Evolutionary conservation across 805 yeast genomes (phyloP).

Genomic region (Blastobotrys chiropterorum): DNA sequence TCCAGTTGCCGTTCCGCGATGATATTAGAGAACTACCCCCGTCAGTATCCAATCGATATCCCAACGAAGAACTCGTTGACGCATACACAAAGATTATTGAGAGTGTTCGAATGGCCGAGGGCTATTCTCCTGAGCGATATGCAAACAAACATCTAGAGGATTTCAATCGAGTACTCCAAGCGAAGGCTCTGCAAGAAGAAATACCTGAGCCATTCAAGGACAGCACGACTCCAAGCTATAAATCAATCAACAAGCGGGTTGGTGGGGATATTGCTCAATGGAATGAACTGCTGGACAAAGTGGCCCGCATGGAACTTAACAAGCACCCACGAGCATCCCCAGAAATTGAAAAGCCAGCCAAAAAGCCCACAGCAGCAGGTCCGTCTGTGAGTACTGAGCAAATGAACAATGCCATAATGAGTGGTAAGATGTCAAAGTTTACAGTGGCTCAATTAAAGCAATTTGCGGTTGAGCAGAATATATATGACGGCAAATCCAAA

Average conservation of each 20-base stretch:
- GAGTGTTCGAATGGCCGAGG: constrained; percentile 39
- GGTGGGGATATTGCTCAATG: constrained; percentile 15
- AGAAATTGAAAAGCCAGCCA: background rate
- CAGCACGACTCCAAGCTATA: constrained; percentile 22
- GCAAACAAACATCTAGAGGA: constrained; percentile 14
- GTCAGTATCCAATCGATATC: constrained; percentile 12
- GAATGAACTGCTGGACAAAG: constrained; percentile 2
- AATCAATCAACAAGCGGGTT: constrained; percentile 22
- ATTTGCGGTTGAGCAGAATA: constrained; percentile 4
- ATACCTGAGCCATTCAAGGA: constrained; percentile 26
- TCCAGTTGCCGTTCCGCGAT: constrained; percentile 66
- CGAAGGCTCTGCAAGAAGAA: constrained; percentile 56
- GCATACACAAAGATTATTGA: constrained; percentile 30
- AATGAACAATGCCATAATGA: background rate
- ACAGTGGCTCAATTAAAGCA: constrained; percentile 11
- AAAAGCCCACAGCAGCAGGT: background rate
- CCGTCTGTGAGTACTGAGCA: background rate
- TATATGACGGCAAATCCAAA: constrained; percentile 3
- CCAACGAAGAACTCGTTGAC: constrained; percentile 22
- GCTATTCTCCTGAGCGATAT: constrained; percentile 52
- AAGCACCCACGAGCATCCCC: background rate
- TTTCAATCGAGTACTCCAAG: constrained; percentile 50
- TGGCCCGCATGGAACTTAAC: background rate
- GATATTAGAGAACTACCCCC: constrained; percentile 64
- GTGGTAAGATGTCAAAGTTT: background rate